Percentiles rank a stretch among this genome's conserved stretches.
These are phyloP conservation scores for Alopecurus myosuroides DNA, from an alignment of 176 grass and related monocot species.

Conservation along the genomic window DNA sequence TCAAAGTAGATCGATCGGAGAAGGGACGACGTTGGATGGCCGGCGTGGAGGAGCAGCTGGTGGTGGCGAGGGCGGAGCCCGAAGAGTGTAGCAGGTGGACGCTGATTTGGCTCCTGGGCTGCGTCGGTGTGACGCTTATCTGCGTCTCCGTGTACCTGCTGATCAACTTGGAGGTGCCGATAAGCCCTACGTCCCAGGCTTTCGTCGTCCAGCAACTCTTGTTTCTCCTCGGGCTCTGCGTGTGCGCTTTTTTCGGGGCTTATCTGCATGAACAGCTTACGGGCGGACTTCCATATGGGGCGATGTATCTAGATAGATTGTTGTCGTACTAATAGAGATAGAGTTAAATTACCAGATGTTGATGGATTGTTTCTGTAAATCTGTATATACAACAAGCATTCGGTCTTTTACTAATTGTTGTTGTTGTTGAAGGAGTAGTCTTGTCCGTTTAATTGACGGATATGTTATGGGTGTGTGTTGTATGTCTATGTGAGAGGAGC, in stretches of 20 bases:
- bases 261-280: not conserved
- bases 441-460: too few species aligned
- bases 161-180: not conserved
- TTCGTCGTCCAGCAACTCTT: not conserved
- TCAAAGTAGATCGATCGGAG: not conserved
- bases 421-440: too few species aligned
- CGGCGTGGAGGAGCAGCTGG: not conserved
- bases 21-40: too few species aligned
- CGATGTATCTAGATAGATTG: not conserved
- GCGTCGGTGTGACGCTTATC: not conserved
- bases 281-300: not conserved
- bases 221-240: not conserved
- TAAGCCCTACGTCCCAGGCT: not conserved
- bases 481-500: too few species aligned
- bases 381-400: too few species aligned
- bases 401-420: too few species aligned
- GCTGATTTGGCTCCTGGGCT: not conserved
- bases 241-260: not conserved
- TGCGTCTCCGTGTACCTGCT: not conserved
- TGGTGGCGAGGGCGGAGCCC: not conserved
- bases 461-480: too few species aligned
- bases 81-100: not conserved
- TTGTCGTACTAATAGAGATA: not conserved
- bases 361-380: too few species aligned
- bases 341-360: too few species aligned